A percentile compares a stretch with the other conserved stretches of the same genome.
Conservation (phyloP, 2,329 filamentous ascomycete species). For the Cercospora brassicicola region DNA sequence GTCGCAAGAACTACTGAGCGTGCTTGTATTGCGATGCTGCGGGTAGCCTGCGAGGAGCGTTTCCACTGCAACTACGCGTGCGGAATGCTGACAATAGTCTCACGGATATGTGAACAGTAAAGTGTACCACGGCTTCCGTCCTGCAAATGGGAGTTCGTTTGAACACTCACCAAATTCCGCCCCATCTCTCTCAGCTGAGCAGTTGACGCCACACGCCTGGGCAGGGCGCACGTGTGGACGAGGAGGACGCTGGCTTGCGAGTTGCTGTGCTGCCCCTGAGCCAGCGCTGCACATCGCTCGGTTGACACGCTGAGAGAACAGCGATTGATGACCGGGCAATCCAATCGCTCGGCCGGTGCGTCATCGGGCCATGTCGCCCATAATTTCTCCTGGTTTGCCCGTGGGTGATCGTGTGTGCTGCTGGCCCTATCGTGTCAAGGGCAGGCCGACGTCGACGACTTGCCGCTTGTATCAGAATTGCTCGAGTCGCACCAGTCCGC, state of each 20-base stretch:
- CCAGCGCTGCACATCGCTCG: background rate
- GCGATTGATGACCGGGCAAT: background rate
- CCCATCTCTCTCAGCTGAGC: background rate
- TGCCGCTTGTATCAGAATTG: slow-evolving; percentile 4
- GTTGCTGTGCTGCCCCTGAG: background rate
- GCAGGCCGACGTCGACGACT: background rate
- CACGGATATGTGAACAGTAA: background rate
- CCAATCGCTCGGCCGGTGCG: background rate
- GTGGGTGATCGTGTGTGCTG: background rate
- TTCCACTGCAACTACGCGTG: background rate
- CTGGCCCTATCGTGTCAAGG: background rate
- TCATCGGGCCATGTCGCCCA: background rate
- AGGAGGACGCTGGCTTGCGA: background rate
- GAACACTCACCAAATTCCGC: background rate
- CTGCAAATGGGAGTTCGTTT: background rate
- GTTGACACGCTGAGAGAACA: background rate
- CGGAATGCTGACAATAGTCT: background rate
- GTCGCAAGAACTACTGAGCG: background rate
- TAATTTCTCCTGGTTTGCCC: background rate
- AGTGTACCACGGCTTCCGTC: background rate
- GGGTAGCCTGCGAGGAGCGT: background rate
- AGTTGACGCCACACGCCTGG: background rate
- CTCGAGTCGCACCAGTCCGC: slow-evolving; percentile 4
- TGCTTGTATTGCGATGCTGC: background rate
- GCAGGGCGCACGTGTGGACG: background rate